Conservation (phyloP, 2,329 filamentous ascomycete species). For the Trichoderma brevicompactum region DNA sequence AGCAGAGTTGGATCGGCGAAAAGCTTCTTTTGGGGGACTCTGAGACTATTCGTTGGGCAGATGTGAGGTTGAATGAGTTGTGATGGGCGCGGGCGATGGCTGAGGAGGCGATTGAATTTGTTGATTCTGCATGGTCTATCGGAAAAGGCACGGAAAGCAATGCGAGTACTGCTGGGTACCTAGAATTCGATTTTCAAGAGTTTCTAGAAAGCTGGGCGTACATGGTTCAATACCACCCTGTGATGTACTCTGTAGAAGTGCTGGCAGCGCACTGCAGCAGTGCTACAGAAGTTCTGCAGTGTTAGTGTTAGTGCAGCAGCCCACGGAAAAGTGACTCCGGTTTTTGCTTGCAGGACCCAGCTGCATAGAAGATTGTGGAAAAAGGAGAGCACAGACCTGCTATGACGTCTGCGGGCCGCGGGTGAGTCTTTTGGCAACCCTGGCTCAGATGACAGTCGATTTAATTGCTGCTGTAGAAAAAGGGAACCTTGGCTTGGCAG, state of each 20-base stretch:
- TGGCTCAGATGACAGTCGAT: too few species aligned
- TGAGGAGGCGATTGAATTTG: not conserved
- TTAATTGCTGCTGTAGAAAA: too few species aligned
- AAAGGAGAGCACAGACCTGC: conserved; percentile 13
- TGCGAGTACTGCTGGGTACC: too few species aligned
- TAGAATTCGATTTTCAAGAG: too few species aligned
- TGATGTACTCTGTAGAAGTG: too few species aligned
- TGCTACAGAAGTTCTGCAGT: not conserved
- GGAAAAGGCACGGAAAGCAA: too few species aligned
- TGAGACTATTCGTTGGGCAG: too few species aligned
- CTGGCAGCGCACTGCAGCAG: too few species aligned
- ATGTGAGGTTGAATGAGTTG: not conserved
- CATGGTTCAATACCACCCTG: too few species aligned
- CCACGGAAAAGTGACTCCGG: conserved; percentile 6
- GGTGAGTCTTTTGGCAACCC: too few species aligned
- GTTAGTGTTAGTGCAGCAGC: not conserved
- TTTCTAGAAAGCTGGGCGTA: conserved; percentile 9
- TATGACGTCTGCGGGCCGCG: conserved; percentile 10
- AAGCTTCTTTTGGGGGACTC: conserved; percentile 5
- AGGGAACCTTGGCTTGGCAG: not conserved
- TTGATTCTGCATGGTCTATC: not conserved
- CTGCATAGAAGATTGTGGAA: conserved; percentile 21
- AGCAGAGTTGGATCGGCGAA: conserved; percentile 20
- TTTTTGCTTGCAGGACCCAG: not conserved
- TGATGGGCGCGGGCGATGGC: not conserved